These are phyloP conservation scores for Leptographium wingfieldii DNA, from an alignment of 2,329 filamentous ascomycete species.

Conservation along the genomic window DNA sequence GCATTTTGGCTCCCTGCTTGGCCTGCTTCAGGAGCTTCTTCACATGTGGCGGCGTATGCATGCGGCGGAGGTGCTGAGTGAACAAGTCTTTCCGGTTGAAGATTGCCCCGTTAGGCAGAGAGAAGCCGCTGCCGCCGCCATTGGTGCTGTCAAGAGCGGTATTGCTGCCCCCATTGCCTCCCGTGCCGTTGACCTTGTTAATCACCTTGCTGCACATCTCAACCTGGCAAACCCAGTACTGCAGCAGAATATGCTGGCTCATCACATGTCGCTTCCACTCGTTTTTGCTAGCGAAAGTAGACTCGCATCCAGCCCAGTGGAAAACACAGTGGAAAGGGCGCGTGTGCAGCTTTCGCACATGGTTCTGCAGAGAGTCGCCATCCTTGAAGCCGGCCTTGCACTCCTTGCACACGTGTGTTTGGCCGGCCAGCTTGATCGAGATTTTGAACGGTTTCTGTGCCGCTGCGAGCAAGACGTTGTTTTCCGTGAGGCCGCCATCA, in stretches of 20 bases:
- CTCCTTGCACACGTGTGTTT: constrained; percentile 20
- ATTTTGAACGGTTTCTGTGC: constrained; percentile 13
- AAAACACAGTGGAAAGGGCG: constrained; percentile 68
- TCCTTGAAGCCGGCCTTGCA: constrained; percentile 33
- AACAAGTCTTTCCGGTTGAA: constrained; percentile 93
- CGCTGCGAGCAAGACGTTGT: constrained; percentile 4
- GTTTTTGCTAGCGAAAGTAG: constrained; percentile 72
- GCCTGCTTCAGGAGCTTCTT: constrained; percentile 21
- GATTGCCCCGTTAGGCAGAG: constrained; percentile 41
- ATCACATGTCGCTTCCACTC: constrained; percentile 89
- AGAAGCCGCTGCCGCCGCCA: constrained; percentile 1
- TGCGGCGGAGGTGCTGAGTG: constrained; percentile 74
- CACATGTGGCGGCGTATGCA: constrained; percentile 51
- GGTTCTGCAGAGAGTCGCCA: constrained; percentile 29
- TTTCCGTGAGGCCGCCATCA: constrained; percentile 1
- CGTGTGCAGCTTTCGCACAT: constrained; percentile 40
- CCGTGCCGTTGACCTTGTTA: constrained; percentile 9
- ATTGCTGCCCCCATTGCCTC: constrained; percentile 1
- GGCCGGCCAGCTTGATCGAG: constrained; percentile 11
- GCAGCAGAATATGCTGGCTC: constrained; percentile 66
- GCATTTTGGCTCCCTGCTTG: constrained; percentile 24
- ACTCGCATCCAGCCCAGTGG: constrained; percentile 59
- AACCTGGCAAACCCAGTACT: constrained; percentile 66
- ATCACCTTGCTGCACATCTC: constrained; percentile 35
- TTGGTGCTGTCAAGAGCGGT: not conserved